Conservation (phyloP, 164 flowering plant species). For the Liquidambar formosana region DNA sequence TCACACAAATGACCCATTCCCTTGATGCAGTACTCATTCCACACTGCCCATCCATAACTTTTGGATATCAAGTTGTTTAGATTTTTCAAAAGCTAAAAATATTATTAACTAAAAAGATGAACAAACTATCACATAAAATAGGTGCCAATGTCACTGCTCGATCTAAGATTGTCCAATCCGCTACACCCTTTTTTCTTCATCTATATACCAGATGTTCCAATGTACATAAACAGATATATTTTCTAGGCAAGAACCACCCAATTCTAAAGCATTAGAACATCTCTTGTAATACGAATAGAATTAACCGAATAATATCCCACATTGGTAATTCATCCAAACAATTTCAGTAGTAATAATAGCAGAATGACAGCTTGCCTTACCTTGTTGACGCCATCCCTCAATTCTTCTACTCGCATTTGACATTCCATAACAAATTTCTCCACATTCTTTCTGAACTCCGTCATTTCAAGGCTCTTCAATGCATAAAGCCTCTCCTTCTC, state of each 20-base stretch:
- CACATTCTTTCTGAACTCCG: slow-evolving; percentile 36
- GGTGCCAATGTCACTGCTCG: neutral
- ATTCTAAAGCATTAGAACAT: neutral
- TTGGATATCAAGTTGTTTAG: neutral
- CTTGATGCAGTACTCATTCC: neutral
- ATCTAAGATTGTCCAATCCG: neutral
- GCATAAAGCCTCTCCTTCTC: slow-evolving; percentile 46
- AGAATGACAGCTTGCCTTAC: slow-evolving; percentile 23
- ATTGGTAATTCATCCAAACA: neutral
- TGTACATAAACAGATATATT: neutral
- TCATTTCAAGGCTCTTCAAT: slow-evolving; percentile 38
- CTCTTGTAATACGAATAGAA: neutral
- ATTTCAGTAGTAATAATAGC: neutral
- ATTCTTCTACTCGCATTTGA: slow-evolving; percentile 27
- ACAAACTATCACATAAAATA: neutral
- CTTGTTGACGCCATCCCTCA: slow-evolving; percentile 33
- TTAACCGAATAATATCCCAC: neutral
- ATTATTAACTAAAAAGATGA: neutral
- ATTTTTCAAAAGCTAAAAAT: neutral
- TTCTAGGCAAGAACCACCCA: neutral
- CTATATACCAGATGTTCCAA: neutral
- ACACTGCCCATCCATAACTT: neutral
- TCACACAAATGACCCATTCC: neutral
- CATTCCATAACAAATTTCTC: slow-evolving; percentile 23
- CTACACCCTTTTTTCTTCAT: neutral